A percentile compares a stretch with the other conserved stretches of the same genome.
phyloP scores from a whole-genome alignment of 805 yeast species.

The Nakazawaea pomicola region DNA sequence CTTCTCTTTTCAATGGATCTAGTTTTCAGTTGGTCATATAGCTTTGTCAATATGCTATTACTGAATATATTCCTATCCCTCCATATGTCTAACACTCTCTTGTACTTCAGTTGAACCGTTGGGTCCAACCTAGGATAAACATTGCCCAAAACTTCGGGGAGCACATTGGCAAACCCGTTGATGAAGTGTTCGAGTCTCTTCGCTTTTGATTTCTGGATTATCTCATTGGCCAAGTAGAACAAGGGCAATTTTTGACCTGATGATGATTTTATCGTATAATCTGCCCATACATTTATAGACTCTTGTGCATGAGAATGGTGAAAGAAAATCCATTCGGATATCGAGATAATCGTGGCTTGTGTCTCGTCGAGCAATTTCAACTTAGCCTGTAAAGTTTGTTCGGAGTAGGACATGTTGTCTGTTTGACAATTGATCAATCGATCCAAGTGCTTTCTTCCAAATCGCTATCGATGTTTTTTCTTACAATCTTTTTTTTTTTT shows the following conservation, averaged over 20 bases:
- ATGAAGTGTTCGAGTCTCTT: conserved; percentile 55
- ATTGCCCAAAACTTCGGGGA: conserved; percentile 36
- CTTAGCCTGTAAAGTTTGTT: conserved; percentile 30
- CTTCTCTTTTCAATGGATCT: not conserved
- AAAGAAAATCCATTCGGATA: conserved; percentile 41
- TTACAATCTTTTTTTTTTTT: not conserved
- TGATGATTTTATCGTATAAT: conserved; percentile 17
- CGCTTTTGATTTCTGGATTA: conserved; percentile 72
- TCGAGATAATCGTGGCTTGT: conserved; percentile 40
- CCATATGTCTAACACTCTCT: conserved; percentile 54
- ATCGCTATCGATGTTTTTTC: too few relatives aligned
- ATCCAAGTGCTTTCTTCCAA: not conserved
- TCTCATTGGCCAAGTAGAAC: conserved; percentile 73
- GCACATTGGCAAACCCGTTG: conserved; percentile 46
- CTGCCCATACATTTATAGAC: conserved; percentile 32
- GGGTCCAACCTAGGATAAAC: conserved; percentile 28
- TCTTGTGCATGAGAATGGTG: conserved; percentile 36
- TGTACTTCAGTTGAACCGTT: conserved; percentile 34
- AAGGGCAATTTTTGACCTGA: conserved; percentile 41
- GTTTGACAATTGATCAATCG: not conserved
- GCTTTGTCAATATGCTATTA: conserved; percentile 15
- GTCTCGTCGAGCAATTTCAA: conserved; percentile 36
- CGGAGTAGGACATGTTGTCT: conserved; percentile 33
- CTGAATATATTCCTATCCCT: conserved; percentile 45
- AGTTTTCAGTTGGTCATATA: conserved; percentile 13